Evolutionary conservation across 1,139 yeast genomes (phyloP).

Genomic region (Spathaspora jeffriesii): DNA sequence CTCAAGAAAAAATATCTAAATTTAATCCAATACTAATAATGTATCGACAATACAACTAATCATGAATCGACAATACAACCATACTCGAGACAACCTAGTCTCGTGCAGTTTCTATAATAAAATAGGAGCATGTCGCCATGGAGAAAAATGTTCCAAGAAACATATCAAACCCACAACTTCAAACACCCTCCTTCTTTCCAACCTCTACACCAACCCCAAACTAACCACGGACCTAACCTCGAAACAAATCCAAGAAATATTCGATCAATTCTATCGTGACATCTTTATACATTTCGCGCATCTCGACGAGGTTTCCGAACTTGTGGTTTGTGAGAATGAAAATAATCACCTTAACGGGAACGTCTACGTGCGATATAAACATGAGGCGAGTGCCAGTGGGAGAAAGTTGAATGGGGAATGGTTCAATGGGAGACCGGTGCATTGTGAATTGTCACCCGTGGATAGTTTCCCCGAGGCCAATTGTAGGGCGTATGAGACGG

Average conservation of each 20-base stretch:
- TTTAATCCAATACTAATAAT: not conserved
- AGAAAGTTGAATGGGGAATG: slow-evolving; percentile 72
- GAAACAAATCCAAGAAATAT: slow-evolving; percentile 49
- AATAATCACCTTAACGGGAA: slow-evolving; percentile 83
- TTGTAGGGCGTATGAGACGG: slow-evolving; percentile 68
- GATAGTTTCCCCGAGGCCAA: slow-evolving; percentile 69
- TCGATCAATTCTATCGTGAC: slow-evolving; percentile 74
- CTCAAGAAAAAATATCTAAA: not conserved
- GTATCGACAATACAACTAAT: slow-evolving; percentile 1
- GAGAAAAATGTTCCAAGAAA: slow-evolving; percentile 80
- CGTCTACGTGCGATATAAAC: slow-evolving; percentile 68
- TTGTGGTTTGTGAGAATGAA: slow-evolving; percentile 82
- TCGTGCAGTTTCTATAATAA: slow-evolving; percentile 65
- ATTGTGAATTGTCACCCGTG: slow-evolving; percentile 81
- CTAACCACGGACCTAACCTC: slow-evolving; percentile 23
- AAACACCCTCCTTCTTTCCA: slow-evolving; percentile 65
- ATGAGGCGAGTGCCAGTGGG: slow-evolving; percentile 63
- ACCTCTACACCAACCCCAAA: slow-evolving; percentile 70
- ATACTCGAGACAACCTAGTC: slow-evolving; percentile 5
- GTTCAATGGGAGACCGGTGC: slow-evolving; percentile 81
- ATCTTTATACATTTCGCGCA: slow-evolving; percentile 66
- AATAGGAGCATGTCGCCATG: slow-evolving; percentile 95
- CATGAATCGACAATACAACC: slow-evolving; percentile 1
- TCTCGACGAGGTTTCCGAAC: slow-evolving; percentile 62
- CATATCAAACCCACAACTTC: slow-evolving; percentile 76